Evolutionary conservation across 148 eudicot species (phyloP), one percentile per base, ranked within the genome.

Genomic region (Dianthus caryophyllus): DNA sequence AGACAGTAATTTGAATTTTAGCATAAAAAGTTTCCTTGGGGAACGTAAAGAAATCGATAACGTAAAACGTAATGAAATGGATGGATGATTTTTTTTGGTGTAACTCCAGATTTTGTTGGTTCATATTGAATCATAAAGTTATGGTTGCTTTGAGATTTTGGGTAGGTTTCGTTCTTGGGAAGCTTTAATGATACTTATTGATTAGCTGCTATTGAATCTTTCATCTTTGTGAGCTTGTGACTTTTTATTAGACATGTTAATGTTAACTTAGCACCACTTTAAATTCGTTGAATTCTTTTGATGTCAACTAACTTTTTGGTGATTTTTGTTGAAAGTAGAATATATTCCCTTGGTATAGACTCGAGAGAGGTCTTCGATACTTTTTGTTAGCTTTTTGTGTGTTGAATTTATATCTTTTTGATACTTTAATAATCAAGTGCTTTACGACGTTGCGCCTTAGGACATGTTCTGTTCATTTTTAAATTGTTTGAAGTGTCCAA

Each of bases 361-460:
- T n/a, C n/a, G n/a, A n/a, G 44, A 41, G 61, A 29, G 61, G 17
- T 6, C 2, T 17, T 56, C 50, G 39, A 50, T 51, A 33, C 38
- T 33, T 20, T 9, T 51, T 6, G 30, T 53, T 22, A 33, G 47
- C 16, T 53, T 20, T 38, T 68, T 44, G 1, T 0, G 18, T 43
- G 44, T 44, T 68, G 64, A 68, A 44, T 68, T 44, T 4, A 18
- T 4, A 30, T 44, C n/a, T 31, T 20, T 44, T 14, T 54, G 17
- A 22, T 33, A 13, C 20, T 30, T 61, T 54, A 8, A 22, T 54
- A 8, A 22, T 2, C 61, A 61, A 41, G 56, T 33, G 25, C 39
- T 61, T 46, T 59, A 20, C 20, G 9, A 31, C 44, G 4, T 14
- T 22, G 41, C 21, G 13, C 14, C 0, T n/a, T n/a, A n/a, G n/a